A percentile compares a stretch with the other conserved stretches of the same genome.
Conservation (phyloP, 164 flowering plant species). For the Nymphaea colorata region DNA sequence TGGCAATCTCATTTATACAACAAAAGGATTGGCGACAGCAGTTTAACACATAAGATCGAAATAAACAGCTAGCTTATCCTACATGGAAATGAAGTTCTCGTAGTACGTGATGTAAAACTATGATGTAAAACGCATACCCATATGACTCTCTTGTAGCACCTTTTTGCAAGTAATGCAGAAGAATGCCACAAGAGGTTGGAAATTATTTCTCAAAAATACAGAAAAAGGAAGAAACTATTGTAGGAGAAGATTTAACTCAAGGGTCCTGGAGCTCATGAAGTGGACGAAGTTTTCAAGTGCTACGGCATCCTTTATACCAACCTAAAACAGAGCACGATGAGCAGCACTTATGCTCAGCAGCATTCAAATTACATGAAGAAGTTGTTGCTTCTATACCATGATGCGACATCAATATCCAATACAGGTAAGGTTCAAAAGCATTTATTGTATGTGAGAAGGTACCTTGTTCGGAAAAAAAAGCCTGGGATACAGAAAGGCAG, state of each 20-base stretch:
- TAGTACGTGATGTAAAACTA: too few relatives aligned
- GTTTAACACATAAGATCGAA: too few relatives aligned
- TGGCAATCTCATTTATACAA: neutral
- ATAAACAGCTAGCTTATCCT: too few relatives aligned
- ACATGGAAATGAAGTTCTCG: too few relatives aligned
- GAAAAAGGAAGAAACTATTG: neutral
- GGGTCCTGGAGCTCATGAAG: neutral
- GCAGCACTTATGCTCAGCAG: neutral
- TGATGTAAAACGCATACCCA: too few relatives aligned
- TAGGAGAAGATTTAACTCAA: neutral
- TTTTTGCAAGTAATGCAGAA: neutral
- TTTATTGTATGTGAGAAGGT: conserved; percentile 4
- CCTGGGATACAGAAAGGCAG: conserved; percentile 53
- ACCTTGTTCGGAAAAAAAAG: conserved; percentile 63
- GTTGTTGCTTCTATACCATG: neutral
- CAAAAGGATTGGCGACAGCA: neutral
- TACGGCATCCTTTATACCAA: neutral
- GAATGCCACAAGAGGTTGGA: neutral
- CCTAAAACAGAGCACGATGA: too few relatives aligned
- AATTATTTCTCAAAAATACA: neutral
- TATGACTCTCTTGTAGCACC: neutral
- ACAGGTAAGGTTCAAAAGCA: neutral
- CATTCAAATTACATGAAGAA: neutral
- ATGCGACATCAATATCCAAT: neutral
- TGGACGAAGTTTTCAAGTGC: neutral